phyloP scores from a whole-genome alignment of 73 alveolate genomes.

The Paramecium caudatum region DNA sequence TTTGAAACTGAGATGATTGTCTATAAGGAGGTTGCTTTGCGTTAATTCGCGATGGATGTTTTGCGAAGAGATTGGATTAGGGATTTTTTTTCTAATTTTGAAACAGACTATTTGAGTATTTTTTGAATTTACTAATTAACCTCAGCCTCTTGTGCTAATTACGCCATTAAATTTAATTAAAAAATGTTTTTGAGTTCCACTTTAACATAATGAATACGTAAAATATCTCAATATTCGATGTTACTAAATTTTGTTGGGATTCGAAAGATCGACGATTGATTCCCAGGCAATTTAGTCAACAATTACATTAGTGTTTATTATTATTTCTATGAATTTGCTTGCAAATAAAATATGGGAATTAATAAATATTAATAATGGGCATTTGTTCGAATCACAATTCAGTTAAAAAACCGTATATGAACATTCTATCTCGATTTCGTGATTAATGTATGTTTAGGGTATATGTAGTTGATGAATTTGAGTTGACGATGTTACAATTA shows the following conservation, averaged over 20 bases:
- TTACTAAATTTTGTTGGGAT: slow-evolving; percentile 31
- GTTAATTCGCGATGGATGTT: neutral
- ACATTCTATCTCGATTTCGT: too few species aligned
- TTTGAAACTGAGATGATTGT: slow-evolving; percentile 15
- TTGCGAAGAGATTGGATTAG: neutral
- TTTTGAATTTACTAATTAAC: slow-evolving; percentile 3
- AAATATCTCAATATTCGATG: neutral
- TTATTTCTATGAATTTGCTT: too few species aligned
- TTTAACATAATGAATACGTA: neutral
- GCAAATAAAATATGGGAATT: slow-evolving; percentile 35
- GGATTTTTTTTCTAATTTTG: neutral
- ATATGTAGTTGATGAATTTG: slow-evolving; percentile 2
- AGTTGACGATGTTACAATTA: neutral
- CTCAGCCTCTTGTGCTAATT: slow-evolving; percentile 27
- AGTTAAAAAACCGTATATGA: too few species aligned
- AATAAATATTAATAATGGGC: too few species aligned
- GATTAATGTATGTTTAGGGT: too few species aligned
- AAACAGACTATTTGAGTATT: neutral
- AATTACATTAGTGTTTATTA: neutral
- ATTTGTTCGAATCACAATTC: too few species aligned
- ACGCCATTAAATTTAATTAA: slow-evolving; percentile 47
- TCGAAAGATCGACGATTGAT: neutral
- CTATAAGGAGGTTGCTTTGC: neutral
- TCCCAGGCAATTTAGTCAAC: slow-evolving; percentile 44
- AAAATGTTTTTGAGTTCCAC: slow-evolving; percentile 36